Evolutionary conservation across 768 basidiomycete genomes (phyloP).

Genomic region (Agrocybe pediades): DNA sequence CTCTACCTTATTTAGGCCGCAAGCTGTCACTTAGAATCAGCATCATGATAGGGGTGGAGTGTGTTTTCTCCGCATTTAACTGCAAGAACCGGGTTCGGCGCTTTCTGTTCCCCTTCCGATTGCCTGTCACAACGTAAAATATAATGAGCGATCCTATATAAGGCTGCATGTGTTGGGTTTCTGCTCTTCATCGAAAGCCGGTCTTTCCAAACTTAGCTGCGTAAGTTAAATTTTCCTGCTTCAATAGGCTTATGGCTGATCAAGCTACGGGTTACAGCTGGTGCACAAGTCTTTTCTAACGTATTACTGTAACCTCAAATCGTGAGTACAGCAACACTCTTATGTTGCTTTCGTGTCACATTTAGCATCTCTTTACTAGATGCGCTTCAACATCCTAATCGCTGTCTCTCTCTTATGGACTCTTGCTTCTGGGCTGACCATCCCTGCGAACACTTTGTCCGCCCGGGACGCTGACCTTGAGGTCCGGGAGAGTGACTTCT

Average conservation of each 20-base stretch:
- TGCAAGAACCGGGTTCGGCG: background rate
- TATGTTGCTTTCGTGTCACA: background rate
- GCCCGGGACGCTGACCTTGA: background rate
- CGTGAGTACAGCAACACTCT: background rate
- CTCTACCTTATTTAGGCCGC: background rate
- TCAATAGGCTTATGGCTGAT: background rate
- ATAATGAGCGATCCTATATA: background rate
- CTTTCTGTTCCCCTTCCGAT: background rate
- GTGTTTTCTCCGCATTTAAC: background rate
- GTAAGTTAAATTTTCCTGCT: background rate
- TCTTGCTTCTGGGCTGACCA: background rate
- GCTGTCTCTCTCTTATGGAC: background rate
- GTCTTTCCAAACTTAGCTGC: background rate
- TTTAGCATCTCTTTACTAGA: background rate
- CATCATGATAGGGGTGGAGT: background rate
- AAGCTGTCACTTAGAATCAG: background rate
- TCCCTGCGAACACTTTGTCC: background rate
- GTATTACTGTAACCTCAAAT: background rate
- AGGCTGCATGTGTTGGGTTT: background rate
- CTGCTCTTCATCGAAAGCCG: background rate
- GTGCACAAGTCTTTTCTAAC: background rate
- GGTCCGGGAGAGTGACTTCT: background rate
- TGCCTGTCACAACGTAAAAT: background rate
- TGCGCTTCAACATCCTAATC: background rate
- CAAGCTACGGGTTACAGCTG: background rate